Evolutionary conservation across 129 eudicot species (phyloP), one percentile per base, ranked within the genome.

Genomic region (Solidago caesia): DNA sequence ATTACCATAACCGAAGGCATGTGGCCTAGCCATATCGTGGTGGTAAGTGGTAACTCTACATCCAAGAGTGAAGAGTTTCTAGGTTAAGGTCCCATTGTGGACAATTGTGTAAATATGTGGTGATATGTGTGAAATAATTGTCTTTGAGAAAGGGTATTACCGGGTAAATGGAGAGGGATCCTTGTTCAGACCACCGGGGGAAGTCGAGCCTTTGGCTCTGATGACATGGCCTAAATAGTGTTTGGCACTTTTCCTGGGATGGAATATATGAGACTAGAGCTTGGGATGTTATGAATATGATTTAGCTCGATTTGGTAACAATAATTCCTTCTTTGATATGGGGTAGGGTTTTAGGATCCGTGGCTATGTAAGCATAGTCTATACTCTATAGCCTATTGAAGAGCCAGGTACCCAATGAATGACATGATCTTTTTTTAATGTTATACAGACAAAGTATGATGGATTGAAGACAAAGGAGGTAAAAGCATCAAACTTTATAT

Each of bases 401-500:
- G 55, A 41, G 33, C 26, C 55, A 21, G 43, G 63, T 56, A 71
- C 47, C 7, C 53, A 61, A 10, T 2, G 16, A 56, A 62, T 65
- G 15, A 62, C 68, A 65, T 69, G 7, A 47, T 66, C 14, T 44
- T 10, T 77, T 78, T 64, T 14, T 10, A 67, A 71, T 76, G 71
- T 76, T n/a, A 66, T 83, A 46, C 88, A 93, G 98, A 76, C 78
- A 15, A 87, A 92, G 47, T 70, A 39, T 26, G 90, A 86, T 47
- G 92, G 92, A 63, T 56, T 93, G 82, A 86, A 88, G 88, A 90
- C 82, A 71, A 78, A 79, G 56, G 98, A 93, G 98, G 98, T 93
- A 86, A 44, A 47, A 8, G 5, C 14, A 15, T 42, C 26, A 39
- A 44, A 29, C 7, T 15, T 69, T 69, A 9, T 75, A 10, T 57